Evolutionary conservation across 2,329 filamentous ascomycete species (phyloP).

Genomic region (Colletotrichum liaoningense): DNA sequence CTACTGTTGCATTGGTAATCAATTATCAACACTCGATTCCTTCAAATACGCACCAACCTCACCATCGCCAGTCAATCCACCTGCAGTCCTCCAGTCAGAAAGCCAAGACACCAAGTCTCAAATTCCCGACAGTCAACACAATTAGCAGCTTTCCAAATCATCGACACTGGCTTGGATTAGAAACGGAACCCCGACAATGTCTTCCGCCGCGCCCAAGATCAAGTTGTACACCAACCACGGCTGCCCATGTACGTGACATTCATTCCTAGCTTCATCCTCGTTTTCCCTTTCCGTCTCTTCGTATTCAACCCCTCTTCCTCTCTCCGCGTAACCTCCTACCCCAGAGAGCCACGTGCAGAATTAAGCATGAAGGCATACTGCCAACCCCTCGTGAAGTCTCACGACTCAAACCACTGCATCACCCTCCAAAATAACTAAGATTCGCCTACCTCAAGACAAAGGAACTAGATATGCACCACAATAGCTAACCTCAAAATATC

Average conservation of each 20-base stretch:
- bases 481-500: not conserved
- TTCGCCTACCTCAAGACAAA: too few relatives aligned
- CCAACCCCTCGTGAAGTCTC: too few relatives aligned
- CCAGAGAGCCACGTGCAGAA: not conserved
- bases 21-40: not conserved
- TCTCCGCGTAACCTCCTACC: not conserved
- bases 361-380: not conserved
- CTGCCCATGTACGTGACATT: conserved; percentile 67
- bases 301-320: not conserved
- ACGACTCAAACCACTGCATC: too few relatives aligned
- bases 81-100: too few relatives aligned
- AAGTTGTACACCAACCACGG: conserved; percentile 76
- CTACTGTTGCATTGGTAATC: conserved; percentile 19
- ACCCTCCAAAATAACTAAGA: too few relatives aligned
- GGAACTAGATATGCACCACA: too few relatives aligned
- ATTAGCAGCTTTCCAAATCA: not conserved
- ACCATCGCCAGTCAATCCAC: not conserved
- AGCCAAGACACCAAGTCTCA: not conserved
- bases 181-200: conserved; percentile 3
- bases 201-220: conserved; percentile 57
- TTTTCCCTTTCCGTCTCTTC: not conserved
- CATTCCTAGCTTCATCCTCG: not conserved
- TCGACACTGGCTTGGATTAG: not conserved
- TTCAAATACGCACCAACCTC: not conserved
- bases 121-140: not conserved